Conservation (phyloP, 2,329 filamentous ascomycete genomes). For the Beauveria scarabaeidicola region DNA sequence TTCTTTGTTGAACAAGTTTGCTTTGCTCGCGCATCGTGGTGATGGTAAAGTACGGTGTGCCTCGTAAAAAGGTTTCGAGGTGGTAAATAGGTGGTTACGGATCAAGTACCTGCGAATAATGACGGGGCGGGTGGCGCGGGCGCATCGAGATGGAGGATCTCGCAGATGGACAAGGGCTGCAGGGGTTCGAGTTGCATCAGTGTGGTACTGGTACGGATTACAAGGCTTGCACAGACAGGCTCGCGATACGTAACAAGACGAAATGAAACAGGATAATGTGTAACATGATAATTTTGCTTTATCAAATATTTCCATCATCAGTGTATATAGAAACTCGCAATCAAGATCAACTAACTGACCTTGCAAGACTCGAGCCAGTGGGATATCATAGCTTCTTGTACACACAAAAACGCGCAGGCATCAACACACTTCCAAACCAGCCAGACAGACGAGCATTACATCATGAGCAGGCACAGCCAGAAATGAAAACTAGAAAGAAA, state of each 20-base stretch:
- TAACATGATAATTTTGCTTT: neutral
- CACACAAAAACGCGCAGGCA: neutral
- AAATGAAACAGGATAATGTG: neutral
- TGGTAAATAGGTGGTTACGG: no score
- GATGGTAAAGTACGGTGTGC: no score
- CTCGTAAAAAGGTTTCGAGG: no score
- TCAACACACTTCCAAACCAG: constrained; percentile 8
- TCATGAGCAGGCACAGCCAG: constrained; percentile 7
- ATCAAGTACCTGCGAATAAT: no score
- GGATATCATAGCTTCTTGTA: constrained; percentile 11
- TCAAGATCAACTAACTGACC: constrained; percentile 1
- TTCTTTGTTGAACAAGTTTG: neutral
- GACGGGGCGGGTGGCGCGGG: neutral
- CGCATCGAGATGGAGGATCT: neutral
- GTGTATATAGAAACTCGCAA: constrained; percentile 4
- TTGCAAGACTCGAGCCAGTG: constrained; percentile 1
- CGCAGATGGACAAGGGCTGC: neutral
- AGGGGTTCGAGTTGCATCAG: neutral
- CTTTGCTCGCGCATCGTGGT: no score
- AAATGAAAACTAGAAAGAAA: neutral
- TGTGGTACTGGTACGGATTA: neutral
- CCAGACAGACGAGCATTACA: constrained; percentile 5
- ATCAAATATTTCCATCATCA: neutral
- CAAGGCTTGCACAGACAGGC: neutral
- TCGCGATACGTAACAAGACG: neutral